Percentiles rank a stretch among this genome's conserved stretches.
These are phyloP conservation scores for Cyclanthera cordifolia DNA, from an alignment of 306 rosid species.

Conservation along the genomic window DNA sequence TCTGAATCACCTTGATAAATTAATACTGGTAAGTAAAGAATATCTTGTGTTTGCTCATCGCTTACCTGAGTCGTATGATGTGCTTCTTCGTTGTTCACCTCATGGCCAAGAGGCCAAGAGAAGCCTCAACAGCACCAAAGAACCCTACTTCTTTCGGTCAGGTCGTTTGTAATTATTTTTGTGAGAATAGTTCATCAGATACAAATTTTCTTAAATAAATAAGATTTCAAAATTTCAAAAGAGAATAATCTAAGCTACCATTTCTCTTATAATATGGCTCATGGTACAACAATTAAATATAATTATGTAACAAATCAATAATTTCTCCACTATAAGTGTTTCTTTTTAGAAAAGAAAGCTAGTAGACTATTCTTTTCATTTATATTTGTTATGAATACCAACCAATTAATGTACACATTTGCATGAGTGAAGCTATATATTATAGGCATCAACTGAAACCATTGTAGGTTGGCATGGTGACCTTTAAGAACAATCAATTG, in stretches of 20 bases:
- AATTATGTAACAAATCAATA: background rate
- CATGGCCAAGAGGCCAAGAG: too few relatives aligned
- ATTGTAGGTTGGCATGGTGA: background rate
- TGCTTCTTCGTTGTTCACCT: too few relatives aligned
- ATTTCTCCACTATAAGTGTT: background rate
- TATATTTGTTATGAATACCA: background rate
- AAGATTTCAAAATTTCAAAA: background rate
- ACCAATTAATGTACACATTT: background rate
- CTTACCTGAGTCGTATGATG: too few relatives aligned
- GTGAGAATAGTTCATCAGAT: too few relatives aligned
- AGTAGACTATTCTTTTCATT: background rate
- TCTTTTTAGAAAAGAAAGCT: background rate
- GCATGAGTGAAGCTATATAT: slow-evolving; percentile 6
- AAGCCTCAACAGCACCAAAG: too few relatives aligned
- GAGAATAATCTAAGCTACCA: background rate
- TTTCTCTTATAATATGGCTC: background rate
- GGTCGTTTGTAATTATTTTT: too few relatives aligned
- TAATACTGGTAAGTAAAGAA: too few relatives aligned
- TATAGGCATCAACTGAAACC: slow-evolving; percentile 1
- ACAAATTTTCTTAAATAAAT: too few relatives aligned
- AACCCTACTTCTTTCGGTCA: too few relatives aligned
- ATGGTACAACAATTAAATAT: background rate
- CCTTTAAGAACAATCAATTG: background rate
- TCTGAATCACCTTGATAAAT: too few relatives aligned
- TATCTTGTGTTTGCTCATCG: too few relatives aligned